These are phyloP conservation scores for Neophaeococcomyces aloes DNA, from an alignment of 2,329 filamentous ascomycete species.

Conservation along the genomic window DNA sequence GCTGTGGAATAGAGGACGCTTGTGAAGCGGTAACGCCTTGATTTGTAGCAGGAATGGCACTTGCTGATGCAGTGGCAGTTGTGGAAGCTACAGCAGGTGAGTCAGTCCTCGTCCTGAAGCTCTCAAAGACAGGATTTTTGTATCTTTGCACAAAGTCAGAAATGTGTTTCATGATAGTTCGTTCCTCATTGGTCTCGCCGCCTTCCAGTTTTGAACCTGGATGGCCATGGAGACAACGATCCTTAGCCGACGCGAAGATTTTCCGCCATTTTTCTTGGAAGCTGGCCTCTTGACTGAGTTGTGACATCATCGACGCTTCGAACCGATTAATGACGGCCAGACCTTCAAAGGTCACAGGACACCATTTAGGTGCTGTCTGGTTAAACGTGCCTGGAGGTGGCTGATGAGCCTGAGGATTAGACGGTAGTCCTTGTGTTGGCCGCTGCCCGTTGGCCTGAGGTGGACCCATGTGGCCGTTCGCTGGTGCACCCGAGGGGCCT, in stretches of 20 bases:
- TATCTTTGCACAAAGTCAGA: slow-evolving; percentile 16
- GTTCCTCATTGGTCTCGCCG: slow-evolving; percentile 18
- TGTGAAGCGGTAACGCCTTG: too few relatives aligned
- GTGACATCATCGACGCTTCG: slow-evolving; percentile 6
- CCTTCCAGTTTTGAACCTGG: slow-evolving; percentile 12
- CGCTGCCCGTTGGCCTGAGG: neutral
- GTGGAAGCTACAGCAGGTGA: neutral
- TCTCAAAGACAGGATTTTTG: slow-evolving; percentile 14
- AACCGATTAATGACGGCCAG: slow-evolving; percentile 9
- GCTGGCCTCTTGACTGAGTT: slow-evolving; percentile 7
- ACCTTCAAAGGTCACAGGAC: slow-evolving; percentile 11
- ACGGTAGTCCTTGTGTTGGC: slow-evolving; percentile 9
- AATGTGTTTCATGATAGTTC: slow-evolving; percentile 18
- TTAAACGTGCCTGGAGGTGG: slow-evolving; percentile 8
- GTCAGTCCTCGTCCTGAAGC: neutral
- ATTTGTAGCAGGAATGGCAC: too few relatives aligned
- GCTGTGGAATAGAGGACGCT: too few relatives aligned
- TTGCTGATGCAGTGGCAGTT: neutral
- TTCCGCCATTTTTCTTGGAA: slow-evolving; percentile 14
- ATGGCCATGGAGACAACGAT: slow-evolving; percentile 17
- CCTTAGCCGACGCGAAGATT: slow-evolving; percentile 18
- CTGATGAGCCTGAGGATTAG: slow-evolving; percentile 10
- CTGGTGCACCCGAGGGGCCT: neutral
- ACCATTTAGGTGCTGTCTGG: slow-evolving; percentile 6
- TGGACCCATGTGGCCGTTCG: neutral